Evolutionary conservation across 305 asterid species (phyloP).

Genomic region (Euphrasia arctica): DNA sequence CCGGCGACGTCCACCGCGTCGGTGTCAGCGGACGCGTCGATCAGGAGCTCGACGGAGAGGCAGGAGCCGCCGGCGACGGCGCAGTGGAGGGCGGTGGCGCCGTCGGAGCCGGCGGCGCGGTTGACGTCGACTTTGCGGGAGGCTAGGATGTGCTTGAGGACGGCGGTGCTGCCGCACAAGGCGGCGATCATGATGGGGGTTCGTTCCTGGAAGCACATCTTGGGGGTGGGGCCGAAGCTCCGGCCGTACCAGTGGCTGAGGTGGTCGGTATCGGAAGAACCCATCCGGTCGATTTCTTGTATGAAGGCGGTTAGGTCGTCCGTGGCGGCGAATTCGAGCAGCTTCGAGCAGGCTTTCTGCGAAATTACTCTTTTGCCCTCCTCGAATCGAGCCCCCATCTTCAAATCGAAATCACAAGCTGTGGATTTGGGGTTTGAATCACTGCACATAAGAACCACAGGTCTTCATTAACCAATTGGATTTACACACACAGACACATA

Average conservation of each 20-base stretch:
- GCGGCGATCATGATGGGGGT: conserved; percentile 72
- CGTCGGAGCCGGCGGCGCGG: conserved; percentile 57
- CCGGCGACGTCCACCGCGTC: conserved; percentile 44
- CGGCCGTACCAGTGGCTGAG: conserved; percentile 52
- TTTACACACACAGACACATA: conserved; percentile 1
- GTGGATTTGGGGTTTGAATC: conserved; percentile 39
- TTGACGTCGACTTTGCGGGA: conserved; percentile 56
- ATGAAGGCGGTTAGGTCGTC: conserved; percentile 43
- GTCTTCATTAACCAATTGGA: neutral
- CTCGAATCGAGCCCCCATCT: conserved; percentile 49
- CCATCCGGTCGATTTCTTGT: conserved; percentile 37
- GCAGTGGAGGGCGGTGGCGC: conserved; percentile 78
- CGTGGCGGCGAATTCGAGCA: conserved; percentile 54
- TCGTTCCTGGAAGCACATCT: conserved; percentile 66
- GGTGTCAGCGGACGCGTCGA: conserved; percentile 42
- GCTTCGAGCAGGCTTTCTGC: conserved; percentile 44
- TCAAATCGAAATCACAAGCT: conserved; percentile 19
- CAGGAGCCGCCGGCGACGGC: conserved; percentile 63
- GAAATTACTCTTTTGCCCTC: conserved; percentile 25
- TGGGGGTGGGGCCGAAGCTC: conserved; percentile 47
- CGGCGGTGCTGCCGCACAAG: conserved; percentile 49
- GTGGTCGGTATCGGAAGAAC: conserved; percentile 35
- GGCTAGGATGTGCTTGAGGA: conserved; percentile 44
- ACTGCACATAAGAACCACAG: conserved; percentile 50
- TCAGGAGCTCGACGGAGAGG: conserved; percentile 45